These are phyloP conservation scores for Hibiscus syriacus DNA, from an alignment of 345 rosid genomes.

Conservation along the genomic window DNA sequence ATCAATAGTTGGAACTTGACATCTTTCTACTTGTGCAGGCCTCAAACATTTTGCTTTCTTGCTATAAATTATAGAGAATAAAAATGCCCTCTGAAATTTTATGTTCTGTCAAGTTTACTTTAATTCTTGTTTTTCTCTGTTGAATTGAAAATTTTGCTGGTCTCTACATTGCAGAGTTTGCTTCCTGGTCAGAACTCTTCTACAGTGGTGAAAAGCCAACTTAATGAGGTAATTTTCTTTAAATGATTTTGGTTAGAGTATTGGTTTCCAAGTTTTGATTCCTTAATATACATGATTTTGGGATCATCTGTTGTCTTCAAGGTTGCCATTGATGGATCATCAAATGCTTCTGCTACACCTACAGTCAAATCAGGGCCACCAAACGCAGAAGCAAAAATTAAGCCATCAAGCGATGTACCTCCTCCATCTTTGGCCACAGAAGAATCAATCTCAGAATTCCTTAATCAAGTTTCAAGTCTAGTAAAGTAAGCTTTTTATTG, in stretches of 20 bases:
- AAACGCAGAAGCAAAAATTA: constrained; percentile 32
- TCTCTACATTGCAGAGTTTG: constrained; percentile 21
- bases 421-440: constrained; percentile 40
- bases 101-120: neutral
- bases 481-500: constrained; percentile 48
- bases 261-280: constrained; percentile 24
- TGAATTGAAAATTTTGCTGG: neutral
- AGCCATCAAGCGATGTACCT: constrained; percentile 29
- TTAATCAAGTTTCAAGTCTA: no score
- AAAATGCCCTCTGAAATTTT: neutral
- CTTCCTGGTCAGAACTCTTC: constrained; percentile 31
- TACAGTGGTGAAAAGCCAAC: constrained; percentile 49
- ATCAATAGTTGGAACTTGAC: neutral
- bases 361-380: constrained; percentile 26
- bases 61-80: neutral
- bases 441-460: constrained; percentile 70
- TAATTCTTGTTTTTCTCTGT: neutral
- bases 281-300: constrained; percentile 38
- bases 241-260: no score
- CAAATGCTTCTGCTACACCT: constrained; percentile 42
- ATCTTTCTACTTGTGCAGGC: neutral
- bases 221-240: constrained; percentile 54
- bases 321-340: constrained; percentile 49
- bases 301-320: constrained; percentile 48
- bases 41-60: neutral